Evolutionary conservation across 2,329 filamentous ascomycete species (phyloP).

Genomic region (Domatiomyces globalis): DNA sequence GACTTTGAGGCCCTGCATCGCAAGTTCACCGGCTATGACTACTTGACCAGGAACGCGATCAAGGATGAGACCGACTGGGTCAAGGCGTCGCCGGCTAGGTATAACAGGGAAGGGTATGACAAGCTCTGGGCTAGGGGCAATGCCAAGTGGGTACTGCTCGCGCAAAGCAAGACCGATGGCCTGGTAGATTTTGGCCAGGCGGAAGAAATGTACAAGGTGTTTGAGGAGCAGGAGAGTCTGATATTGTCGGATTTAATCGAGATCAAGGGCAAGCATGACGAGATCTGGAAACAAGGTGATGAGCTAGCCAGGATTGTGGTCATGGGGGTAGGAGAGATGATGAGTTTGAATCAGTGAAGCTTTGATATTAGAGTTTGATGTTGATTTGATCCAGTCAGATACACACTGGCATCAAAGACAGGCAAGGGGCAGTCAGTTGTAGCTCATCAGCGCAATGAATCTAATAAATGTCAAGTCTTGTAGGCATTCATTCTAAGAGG

Average conservation of each 20-base stretch:
- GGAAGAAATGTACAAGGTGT: constrained; percentile 34
- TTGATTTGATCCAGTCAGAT: too few relatives aligned
- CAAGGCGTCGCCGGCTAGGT: constrained; percentile 26
- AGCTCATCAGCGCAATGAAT: too few relatives aligned
- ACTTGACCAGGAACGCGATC: constrained; percentile 30
- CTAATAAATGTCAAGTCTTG: too few relatives aligned
- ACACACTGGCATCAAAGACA: too few relatives aligned
- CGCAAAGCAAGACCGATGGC: constrained; percentile 29
- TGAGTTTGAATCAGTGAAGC: neutral
- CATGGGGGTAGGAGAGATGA: constrained; percentile 8
- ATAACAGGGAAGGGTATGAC: constrained; percentile 5
- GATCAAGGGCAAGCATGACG: constrained; percentile 28
- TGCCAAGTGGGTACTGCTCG: constrained; percentile 27
- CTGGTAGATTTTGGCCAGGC: constrained; percentile 28
- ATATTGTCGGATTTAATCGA: constrained; percentile 24
- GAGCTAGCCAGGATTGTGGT: constrained; percentile 27
- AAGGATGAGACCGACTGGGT: constrained; percentile 26
- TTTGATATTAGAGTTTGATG: neutral
- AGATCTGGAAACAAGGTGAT: constrained; percentile 28
- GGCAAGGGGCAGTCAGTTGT: too few relatives aligned
- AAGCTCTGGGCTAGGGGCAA: constrained; percentile 23
- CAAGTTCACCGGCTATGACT: constrained; percentile 25
- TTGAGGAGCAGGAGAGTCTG: constrained; percentile 32
- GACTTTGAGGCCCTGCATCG: constrained; percentile 27
- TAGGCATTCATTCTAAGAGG: too few relatives aligned